Percentiles rank a stretch among this genome's conserved stretches.
These are phyloP conservation scores for Capronia coronata DNA, from an alignment of 2,329 filamentous ascomycete genomes.

Conservation along the genomic window DNA sequence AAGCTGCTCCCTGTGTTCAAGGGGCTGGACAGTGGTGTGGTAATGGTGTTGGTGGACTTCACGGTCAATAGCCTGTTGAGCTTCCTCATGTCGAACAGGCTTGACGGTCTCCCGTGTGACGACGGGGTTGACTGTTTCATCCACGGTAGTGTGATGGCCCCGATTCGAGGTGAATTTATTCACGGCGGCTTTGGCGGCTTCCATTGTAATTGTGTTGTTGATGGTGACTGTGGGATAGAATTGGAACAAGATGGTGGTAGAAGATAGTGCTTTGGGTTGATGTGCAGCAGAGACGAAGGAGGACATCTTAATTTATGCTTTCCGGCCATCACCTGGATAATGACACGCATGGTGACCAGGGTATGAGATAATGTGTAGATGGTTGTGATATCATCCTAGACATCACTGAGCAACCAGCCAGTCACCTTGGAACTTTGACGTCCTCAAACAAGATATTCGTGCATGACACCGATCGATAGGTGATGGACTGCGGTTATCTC, in stretches of 20 bases:
- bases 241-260: neutral
- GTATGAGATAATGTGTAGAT: neutral
- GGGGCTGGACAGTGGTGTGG: constrained; percentile 62
- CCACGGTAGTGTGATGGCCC: constrained; percentile 63
- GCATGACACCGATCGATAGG: constrained; percentile 2
- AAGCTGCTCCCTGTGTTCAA: constrained; percentile 49
- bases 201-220: no score
- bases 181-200: constrained; percentile 59
- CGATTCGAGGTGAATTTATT: constrained; percentile 54
- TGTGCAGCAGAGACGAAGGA: neutral
- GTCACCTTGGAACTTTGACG: neutral
- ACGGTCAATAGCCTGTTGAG: constrained; percentile 57
- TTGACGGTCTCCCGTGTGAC: constrained; percentile 56
- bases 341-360: neutral
- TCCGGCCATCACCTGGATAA: neutral
- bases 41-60: constrained; percentile 68
- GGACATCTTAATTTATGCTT: neutral
- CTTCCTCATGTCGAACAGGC: constrained; percentile 56
- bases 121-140: constrained; percentile 57
- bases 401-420: neutral
- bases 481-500: neutral
- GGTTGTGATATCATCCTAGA: constrained; percentile 2
- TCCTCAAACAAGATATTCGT: neutral
- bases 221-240: constrained; percentile 16
- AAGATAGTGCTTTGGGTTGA: neutral